phyloP scores from a whole-genome alignment of 768 basidiomycete species.

The Suillus spraguei region DNA sequence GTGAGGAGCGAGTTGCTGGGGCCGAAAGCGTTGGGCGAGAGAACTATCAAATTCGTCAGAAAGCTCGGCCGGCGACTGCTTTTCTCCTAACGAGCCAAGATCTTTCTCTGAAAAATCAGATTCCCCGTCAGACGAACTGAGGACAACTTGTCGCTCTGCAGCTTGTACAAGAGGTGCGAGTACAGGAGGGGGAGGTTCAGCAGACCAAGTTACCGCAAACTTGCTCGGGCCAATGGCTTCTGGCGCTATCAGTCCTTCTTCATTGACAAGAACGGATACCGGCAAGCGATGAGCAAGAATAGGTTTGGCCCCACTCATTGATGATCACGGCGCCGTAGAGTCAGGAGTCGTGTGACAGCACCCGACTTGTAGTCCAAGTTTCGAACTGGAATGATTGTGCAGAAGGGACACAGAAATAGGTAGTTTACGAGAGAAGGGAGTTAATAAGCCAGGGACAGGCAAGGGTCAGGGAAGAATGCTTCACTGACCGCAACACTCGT shows the following conservation, averaged over 20 bases:
- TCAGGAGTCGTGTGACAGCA: neutral
- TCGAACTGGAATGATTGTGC: neutral
- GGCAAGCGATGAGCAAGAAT: slow-evolving; percentile 56
- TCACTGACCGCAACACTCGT: slow-evolving; percentile 3
- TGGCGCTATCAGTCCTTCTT: slow-evolving; percentile 44
- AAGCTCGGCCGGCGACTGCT: slow-evolving; percentile 32
- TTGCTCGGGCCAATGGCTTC: slow-evolving; percentile 54
- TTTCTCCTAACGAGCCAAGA: slow-evolving; percentile 28
- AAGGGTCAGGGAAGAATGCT: neutral
- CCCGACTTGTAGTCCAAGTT: slow-evolving; percentile 1
- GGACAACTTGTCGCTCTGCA: slow-evolving; percentile 40
- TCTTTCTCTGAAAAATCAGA: slow-evolving; percentile 53
- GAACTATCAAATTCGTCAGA: slow-evolving; percentile 34
- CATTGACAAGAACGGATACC: slow-evolving; percentile 36
- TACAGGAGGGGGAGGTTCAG: slow-evolving; percentile 44
- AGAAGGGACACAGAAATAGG: slow-evolving; percentile 1
- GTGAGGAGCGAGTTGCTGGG: slow-evolving; percentile 24
- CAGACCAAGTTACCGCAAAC: slow-evolving; percentile 63
- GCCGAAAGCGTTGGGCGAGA: slow-evolving; percentile 24
- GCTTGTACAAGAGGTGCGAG: slow-evolving; percentile 35
- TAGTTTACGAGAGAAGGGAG: neutral
- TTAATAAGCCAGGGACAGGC: neutral
- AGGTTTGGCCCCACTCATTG: slow-evolving; percentile 35
- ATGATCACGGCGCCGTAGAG: slow-evolving; percentile 5
- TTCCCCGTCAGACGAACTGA: slow-evolving; percentile 55